A percentile compares a stretch with the other conserved stretches of the same genome.
Evolutionary conservation across 768 basidiomycete species (phyloP).

Genomic region (Guyanaporus albipodus): DNA sequence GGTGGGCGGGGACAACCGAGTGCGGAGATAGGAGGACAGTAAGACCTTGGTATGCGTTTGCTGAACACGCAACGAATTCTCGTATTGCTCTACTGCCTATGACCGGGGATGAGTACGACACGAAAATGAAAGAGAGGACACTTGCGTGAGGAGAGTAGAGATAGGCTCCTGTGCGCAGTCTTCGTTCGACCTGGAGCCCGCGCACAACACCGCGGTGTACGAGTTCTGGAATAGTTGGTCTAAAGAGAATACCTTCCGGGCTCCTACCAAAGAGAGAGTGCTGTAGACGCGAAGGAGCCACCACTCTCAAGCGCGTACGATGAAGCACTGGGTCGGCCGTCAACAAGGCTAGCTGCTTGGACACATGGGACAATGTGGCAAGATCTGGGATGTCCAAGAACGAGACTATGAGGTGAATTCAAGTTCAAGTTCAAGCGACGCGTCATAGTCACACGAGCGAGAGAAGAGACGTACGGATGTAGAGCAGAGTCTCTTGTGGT

Average conservation of each 20-base stretch:
- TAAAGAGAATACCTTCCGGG: slow-evolving; percentile 49
- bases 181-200: slow-evolving; percentile 60
- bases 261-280: slow-evolving; percentile 62
- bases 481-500: slow-evolving; percentile 54
- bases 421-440: slow-evolving; percentile 5
- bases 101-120: slow-evolving; percentile 6
- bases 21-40: slow-evolving; percentile 51
- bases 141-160: slow-evolving; percentile 57
- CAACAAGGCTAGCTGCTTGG: slow-evolving; percentile 44
- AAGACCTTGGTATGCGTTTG: slow-evolving; percentile 50
- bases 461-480: slow-evolving; percentile 48
- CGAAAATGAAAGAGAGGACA: background rate
- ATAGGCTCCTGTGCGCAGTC: slow-evolving; percentile 64
- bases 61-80: slow-evolving; percentile 50
- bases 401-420: slow-evolving; percentile 44
- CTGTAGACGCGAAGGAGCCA: slow-evolving; percentile 63
- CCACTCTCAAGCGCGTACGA: slow-evolving; percentile 52
- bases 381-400: slow-evolving; percentile 75
- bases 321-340: slow-evolving; percentile 64
- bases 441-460: background rate
- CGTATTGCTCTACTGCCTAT: slow-evolving; percentile 67
- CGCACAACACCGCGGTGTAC: slow-evolving; percentile 68
- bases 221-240: slow-evolving; percentile 64
- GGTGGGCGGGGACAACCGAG: slow-evolving; percentile 37
- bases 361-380: slow-evolving; percentile 45